These are phyloP conservation scores for Eleusine coracana DNA, from an alignment of 176 grass and related monocot species.

Conservation along the genomic window DNA sequence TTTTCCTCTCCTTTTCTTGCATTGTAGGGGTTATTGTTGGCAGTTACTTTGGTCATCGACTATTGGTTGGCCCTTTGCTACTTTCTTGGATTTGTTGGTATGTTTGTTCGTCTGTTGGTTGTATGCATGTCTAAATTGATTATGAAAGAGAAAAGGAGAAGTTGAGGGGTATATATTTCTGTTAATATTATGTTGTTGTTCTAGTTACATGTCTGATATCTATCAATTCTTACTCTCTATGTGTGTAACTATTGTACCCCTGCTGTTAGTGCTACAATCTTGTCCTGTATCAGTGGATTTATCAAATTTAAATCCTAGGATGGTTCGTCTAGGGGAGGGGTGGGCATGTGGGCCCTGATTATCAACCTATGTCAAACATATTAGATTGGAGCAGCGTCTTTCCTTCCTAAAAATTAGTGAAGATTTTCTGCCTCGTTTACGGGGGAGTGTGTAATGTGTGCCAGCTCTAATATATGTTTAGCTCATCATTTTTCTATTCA, in stretches of 20 bases:
- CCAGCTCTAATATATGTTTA: not conserved
- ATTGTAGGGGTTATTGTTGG: constrained; percentile 77
- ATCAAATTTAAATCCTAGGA: not conserved
- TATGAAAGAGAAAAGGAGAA: constrained; percentile 13
- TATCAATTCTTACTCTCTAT: not conserved
- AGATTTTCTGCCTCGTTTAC: not conserved
- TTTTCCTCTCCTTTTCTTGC: not conserved
- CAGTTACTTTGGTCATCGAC: constrained; percentile 70
- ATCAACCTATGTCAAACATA: not conserved
- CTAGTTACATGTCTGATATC: not conserved
- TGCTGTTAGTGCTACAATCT: not conserved
- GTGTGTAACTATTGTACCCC: not conserved
- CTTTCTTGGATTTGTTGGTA: constrained; percentile 86
- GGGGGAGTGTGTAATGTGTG: not conserved
- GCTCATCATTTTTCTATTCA: not conserved
- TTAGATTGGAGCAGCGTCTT: not conserved
- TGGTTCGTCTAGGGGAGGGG: not conserved
- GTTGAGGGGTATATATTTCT: not conserved
- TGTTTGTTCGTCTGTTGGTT: constrained; percentile 30
- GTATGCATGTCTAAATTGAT: not conserved
- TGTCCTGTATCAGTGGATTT: not conserved
- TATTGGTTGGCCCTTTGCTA: constrained; percentile 77
- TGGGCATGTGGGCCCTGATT: not conserved
- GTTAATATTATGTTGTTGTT: not conserved
- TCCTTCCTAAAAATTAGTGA: not conserved